A percentile compares a stretch with the other conserved stretches of the same genome.
Conservation (phyloP, 306 rosid genomes). For the Mimosa pudica region DNA sequence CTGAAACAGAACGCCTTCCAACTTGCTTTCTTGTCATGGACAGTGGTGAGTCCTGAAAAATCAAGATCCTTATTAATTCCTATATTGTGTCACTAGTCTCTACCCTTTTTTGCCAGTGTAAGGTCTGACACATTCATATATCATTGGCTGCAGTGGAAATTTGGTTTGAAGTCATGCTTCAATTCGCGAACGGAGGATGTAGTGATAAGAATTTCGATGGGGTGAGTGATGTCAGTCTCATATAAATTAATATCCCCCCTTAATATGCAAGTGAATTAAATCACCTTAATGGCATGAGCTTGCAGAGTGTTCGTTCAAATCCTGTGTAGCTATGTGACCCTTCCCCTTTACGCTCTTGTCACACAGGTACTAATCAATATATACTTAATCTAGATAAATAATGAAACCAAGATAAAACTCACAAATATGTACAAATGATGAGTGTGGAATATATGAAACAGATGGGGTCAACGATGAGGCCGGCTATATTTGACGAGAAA, state of each 20-base stretch:
- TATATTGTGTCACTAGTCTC: neutral
- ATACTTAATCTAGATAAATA: neutral
- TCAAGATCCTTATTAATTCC: neutral
- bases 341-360: slow-evolving; percentile 76
- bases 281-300: neutral
- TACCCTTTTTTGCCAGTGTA: neutral
- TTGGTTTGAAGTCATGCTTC: slow-evolving; percentile 58
- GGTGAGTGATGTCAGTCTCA: slow-evolving; percentile 46
- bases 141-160: slow-evolving; percentile 49
- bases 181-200: slow-evolving; percentile 50
- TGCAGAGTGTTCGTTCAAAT: slow-evolving; percentile 61
- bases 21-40: slow-evolving; percentile 69
- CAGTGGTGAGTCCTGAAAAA: slow-evolving; percentile 44
- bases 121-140: neutral
- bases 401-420: neutral
- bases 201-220: slow-evolving; percentile 63
- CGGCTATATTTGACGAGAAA: slow-evolving; percentile 69
- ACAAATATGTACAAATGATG: neutral
- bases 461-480: slow-evolving; percentile 83
- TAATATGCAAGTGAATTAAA: neutral
- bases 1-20: slow-evolving; percentile 65
- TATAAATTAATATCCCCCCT: neutral
- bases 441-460: slow-evolving; percentile 13
- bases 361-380: slow-evolving; percentile 54
- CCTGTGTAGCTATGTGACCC: slow-evolving; percentile 76